phyloP scores from a whole-genome alignment of 2,329 filamentous ascomycete genomes.

The Chaetomium sp. region DNA sequence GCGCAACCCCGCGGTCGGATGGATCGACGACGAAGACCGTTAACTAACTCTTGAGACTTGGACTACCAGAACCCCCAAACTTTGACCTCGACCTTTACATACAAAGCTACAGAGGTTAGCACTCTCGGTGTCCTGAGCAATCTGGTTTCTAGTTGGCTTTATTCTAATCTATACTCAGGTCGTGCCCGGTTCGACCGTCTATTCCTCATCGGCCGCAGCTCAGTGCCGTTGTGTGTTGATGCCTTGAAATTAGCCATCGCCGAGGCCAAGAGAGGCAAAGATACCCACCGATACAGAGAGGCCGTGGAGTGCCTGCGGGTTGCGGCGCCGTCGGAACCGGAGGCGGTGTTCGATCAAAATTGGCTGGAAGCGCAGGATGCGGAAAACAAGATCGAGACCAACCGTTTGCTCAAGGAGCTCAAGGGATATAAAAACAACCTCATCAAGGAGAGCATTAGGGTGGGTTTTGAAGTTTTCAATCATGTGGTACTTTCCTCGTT shows the following conservation, averaged over 20 bases:
- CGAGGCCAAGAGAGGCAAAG: conserved; percentile 75
- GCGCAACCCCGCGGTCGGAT: neutral
- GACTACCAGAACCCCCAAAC: conserved; percentile 69
- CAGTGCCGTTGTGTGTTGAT: conserved; percentile 73
- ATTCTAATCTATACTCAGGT: conserved; percentile 52
- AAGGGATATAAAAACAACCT: conserved; percentile 95
- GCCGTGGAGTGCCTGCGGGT: conserved; percentile 66
- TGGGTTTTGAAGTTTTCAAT: conserved; percentile 45
- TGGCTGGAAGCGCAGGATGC: conserved; percentile 74
- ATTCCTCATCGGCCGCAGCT: conserved; percentile 77
- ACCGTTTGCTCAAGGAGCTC: conserved; percentile 79
- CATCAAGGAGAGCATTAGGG: conserved; percentile 94
- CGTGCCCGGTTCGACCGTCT: conserved; percentile 81
- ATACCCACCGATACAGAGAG: conserved; percentile 70
- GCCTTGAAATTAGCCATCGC: conserved; percentile 75
- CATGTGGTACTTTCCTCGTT: conserved; percentile 4
- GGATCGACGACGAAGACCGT: neutral
- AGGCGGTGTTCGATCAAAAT: conserved; percentile 66
- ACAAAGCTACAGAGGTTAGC: conserved; percentile 78
- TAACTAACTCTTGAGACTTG: neutral
- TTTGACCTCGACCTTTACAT: conserved; percentile 92
- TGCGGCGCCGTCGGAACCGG: conserved; percentile 66
- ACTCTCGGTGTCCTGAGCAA: neutral
- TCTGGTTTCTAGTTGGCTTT: neutral
- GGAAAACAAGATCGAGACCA: conserved; percentile 68